Conservation (phyloP, 192 early-diverging fungal species). For the Funneliformis mosseae region DNA sequence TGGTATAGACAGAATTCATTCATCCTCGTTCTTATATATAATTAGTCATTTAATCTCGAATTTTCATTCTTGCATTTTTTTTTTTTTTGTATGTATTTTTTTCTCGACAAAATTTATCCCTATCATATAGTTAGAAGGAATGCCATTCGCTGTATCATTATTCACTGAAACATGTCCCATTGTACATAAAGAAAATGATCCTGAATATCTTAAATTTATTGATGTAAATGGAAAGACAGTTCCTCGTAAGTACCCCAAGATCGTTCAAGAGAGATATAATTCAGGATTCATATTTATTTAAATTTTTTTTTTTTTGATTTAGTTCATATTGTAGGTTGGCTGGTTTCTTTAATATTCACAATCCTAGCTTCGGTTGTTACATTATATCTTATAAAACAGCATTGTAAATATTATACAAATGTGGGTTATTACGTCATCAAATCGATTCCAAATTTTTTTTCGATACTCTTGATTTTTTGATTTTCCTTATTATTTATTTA, state of each 20-base stretch:
- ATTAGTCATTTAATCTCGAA: too few species aligned
- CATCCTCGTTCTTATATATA: too few species aligned
- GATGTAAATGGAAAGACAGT: not conserved
- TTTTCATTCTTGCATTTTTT: too few species aligned
- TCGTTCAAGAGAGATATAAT: too few species aligned
- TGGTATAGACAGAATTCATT: too few species aligned
- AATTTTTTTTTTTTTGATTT: not conserved
- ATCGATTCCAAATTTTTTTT: too few species aligned
- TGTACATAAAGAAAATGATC: not conserved
- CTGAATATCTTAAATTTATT: not conserved
- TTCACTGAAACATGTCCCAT: not conserved
- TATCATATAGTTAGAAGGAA: too few species aligned
- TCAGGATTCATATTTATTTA: too few species aligned
- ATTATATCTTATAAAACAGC: constrained; percentile 51
- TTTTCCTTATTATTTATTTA: not conserved
- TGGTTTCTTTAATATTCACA: constrained; percentile 56
- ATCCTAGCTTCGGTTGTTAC: constrained; percentile 56
- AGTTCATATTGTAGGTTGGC: constrained; percentile 63
- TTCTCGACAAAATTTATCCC: too few species aligned
- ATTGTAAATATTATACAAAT: constrained; percentile 60
- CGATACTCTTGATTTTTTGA: not conserved
- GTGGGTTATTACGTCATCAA: constrained; percentile 29
- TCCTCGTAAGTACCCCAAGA: too few species aligned
- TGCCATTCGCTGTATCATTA: not conserved
- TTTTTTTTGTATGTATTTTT: too few species aligned